phyloP scores from a whole-genome alignment of 78 protist species.

The Neovahlkampfia damariscottae region DNA sequence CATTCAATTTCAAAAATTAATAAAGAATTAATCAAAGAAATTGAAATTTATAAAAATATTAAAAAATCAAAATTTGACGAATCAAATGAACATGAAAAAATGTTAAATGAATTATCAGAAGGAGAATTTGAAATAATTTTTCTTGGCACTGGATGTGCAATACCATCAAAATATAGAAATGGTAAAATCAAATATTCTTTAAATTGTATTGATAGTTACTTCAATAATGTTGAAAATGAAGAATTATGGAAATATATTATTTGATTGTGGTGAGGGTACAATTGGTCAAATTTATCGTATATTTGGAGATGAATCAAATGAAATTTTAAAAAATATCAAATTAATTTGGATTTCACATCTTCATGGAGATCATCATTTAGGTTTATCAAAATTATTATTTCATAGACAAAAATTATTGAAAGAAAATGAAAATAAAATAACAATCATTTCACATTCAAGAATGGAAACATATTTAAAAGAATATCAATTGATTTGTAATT shows the following conservation, averaged over 20 bases:
- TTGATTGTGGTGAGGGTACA: conserved; percentile 92
- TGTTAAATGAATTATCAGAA: background rate
- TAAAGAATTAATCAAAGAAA: no score
- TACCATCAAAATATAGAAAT: conserved; percentile 81
- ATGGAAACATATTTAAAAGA: background rate
- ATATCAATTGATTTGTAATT: background rate
- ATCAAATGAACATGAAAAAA: no score
- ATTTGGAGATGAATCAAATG: conserved; percentile 1
- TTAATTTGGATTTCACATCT: conserved; percentile 79
- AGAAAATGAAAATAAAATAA: background rate
- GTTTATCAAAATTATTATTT: conserved; percentile 32
- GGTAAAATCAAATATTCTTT: conserved; percentile 37
- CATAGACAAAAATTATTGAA: background rate
- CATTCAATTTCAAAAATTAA: no score
- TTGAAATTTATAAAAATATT: no score
- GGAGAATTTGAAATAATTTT: conserved; percentile 36
- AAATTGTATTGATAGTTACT: no score
- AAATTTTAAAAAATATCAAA: background rate
- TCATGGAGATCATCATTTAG: conserved; percentile 97
- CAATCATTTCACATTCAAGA: background rate
- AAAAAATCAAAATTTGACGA: no score
- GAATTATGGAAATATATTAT: conserved; percentile 23
- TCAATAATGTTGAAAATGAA: background rate
- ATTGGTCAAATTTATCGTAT: conserved; percentile 58
- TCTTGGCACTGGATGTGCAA: conserved; percentile 83